Percentiles rank a stretch among this genome's conserved stretches.
Evolutionary conservation across 768 basidiomycete species (phyloP).

Genomic region (Leucogyrophana mollusca): DNA sequence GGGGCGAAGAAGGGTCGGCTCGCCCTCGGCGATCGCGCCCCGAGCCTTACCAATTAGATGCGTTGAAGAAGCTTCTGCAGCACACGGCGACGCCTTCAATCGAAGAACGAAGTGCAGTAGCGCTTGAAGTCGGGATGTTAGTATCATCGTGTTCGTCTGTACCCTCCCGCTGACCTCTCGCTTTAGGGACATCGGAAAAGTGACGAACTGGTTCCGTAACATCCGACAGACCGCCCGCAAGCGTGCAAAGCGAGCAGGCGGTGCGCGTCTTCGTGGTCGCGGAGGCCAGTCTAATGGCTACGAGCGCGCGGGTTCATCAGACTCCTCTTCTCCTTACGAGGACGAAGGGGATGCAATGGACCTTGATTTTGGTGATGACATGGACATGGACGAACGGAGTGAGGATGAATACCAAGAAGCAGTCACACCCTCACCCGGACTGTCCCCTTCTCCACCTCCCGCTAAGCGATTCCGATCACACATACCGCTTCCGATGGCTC

Average conservation of each 20-base stretch:
- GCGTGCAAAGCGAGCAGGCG: constrained; percentile 55
- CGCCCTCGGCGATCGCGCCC: constrained; percentile 75
- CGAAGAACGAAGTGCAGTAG: constrained; percentile 73
- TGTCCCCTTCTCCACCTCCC: constrained; percentile 39
- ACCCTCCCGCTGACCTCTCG: constrained; percentile 12
- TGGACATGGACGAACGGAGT: constrained; percentile 48
- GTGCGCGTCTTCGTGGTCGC: constrained; percentile 37
- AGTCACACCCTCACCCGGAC: constrained; percentile 67
- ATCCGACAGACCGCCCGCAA: constrained; percentile 79
- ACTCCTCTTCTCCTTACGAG: constrained; percentile 44
- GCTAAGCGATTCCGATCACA: constrained; percentile 28
- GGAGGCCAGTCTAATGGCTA: constrained; percentile 22
- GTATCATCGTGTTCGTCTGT: constrained; percentile 17
- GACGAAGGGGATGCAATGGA: constrained; percentile 50
- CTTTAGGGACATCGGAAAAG: constrained; percentile 73
- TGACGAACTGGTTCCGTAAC: constrained; percentile 89
- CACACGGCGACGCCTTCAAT: constrained; percentile 75
- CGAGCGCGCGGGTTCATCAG: constrained; percentile 55
- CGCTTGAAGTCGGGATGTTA: constrained; percentile 76
- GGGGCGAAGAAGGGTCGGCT: constrained; percentile 33
- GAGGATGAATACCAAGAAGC: constrained; percentile 76
- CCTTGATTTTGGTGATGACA: constrained; percentile 39
- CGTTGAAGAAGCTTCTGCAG: constrained; percentile 65
- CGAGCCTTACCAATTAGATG: constrained; percentile 75
- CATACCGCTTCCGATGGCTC: constrained; percentile 26